These are phyloP conservation scores for Saksenaea vasiformis DNA, from an alignment of 371 early-diverging fungal genomes.

Conservation along the genomic window DNA sequence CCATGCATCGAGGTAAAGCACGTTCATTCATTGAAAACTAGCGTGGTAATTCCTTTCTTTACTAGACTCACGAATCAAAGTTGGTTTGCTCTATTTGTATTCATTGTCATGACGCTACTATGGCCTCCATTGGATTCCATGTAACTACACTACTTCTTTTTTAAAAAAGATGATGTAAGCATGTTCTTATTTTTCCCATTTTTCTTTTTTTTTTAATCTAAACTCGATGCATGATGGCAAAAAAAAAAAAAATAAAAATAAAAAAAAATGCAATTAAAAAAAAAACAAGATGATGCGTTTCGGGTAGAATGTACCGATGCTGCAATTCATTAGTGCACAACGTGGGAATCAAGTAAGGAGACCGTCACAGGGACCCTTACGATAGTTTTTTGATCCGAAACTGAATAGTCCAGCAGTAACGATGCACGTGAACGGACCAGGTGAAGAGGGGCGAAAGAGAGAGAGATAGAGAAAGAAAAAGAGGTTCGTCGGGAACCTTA, in stretches of 20 bases:
- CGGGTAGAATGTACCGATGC: neutral
- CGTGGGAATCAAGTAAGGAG: neutral
- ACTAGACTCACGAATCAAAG: neutral
- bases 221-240: neutral
- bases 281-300: neutral
- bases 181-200: neutral
- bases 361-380: neutral
- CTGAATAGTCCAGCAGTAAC: neutral
- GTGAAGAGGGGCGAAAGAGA: no score
- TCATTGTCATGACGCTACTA: neutral
- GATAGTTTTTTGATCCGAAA: neutral
- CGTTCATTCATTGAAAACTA: neutral
- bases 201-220: neutral
- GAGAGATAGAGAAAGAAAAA: no score
- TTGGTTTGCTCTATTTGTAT: neutral
- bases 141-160: neutral
- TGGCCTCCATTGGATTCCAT: neutral
- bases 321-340: neutral
- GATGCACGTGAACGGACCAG: neutral
- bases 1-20: neutral
- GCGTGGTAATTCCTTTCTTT: neutral
- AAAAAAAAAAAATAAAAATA: neutral
- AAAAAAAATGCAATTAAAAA: neutral
- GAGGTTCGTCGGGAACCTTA: no score
- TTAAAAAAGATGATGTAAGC: neutral